Base-by-base conservation (phyloP, 768 basidiomycete genomes). In the Nevesoporus exiguus region DNA sequence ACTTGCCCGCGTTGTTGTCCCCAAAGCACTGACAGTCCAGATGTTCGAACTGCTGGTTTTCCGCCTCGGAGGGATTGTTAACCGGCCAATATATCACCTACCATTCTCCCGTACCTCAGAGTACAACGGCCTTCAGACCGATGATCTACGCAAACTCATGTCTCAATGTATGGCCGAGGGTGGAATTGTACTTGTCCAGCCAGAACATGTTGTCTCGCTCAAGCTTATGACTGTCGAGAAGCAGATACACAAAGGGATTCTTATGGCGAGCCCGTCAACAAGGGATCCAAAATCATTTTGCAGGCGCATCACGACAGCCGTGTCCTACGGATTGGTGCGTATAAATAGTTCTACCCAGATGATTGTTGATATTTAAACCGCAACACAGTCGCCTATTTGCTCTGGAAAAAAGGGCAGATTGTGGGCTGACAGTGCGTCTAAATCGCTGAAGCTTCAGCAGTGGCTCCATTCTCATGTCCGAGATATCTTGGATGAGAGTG, bases 161-260 rank as follows among this genome's bases (percentile, higher is more conserved):
- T 39, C 39, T 21, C 39, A 19, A 19, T 39, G 0, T 19, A 39
- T 39, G 39, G 39, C 39, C 2, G 3, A 39, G 19, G 19, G 39
- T 4, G 39, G 39, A 10, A 58, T 83, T 21, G 59, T 81, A 6
- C 66, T 83, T 2, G 56, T 70, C 10, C 82, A 82, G 37, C 82
- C 81, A 0, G 80, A 83, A 41, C 78, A 83, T 22, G 66, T 80
- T 7, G 68, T 83, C 2, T 82, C 81, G 0, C 76, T 78, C 52
- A 71, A 73, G 54, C 67, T 82, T 17, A 74, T 78, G 73, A 71
- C 69, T 1, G 63, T 80, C 24, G 76, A 82, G 51, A 64, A 59
- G 31, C 62, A 66, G 25, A 52, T 72, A 6, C 30, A 27, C 13
- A 33, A 31, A 7, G 19, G 7, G 10, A 8, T 27, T 14, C 7